Evolutionary conservation across 1,284 basidiomycete species (phyloP), one percentile per base, ranked within the genome.

Genomic region (Gomphus bonarii): DNA sequence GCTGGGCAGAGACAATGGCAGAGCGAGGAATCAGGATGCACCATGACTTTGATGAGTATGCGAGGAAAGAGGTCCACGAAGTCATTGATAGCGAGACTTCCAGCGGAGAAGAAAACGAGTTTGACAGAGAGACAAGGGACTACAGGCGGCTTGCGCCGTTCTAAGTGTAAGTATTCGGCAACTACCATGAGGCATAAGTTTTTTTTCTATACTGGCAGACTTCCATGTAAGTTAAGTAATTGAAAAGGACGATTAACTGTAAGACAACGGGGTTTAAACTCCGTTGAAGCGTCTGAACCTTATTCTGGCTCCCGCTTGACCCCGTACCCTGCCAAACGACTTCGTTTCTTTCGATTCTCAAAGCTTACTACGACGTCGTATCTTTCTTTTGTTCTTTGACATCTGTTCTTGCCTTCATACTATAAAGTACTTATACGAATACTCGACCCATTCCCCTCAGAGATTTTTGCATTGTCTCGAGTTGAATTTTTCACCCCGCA

Each of bases 21-120:
- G 93, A 95, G 69, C 76, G 91, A 46, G 87, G 86, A 0, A 69
- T 95, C 16, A 80, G 93, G 18, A 70, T 90, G 62, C 76, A 88
- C 33, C 70, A 74, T 50, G 83, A 80, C 0, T 65, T 91, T 62
- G 88, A 91, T 33, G 80, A 81, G 50, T 78, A 58, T 77, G 58
- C 61, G 84, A 50, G 76, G 75, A 18, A 75, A 69, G 3, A 74
- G 58, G 30, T 30, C 11, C 14, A 10, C n/a, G 47, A 48, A 1
- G 25, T 4, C 28, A 30, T 10, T 44, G 20, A n/a, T 11, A n/a
- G 28, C 28, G 14, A 31, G 11, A 67, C 60, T 22, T 70, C 68
- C 25, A 71, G 69, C 42, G 79, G 80, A 14, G 82, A 82, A 1
- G 71, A 73, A 59, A 81, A 80, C 56, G 83, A 81, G 66, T 80